Conservation (phyloP, 352 stramenopile genomes). For the Phytophthora melonis region DNA sequence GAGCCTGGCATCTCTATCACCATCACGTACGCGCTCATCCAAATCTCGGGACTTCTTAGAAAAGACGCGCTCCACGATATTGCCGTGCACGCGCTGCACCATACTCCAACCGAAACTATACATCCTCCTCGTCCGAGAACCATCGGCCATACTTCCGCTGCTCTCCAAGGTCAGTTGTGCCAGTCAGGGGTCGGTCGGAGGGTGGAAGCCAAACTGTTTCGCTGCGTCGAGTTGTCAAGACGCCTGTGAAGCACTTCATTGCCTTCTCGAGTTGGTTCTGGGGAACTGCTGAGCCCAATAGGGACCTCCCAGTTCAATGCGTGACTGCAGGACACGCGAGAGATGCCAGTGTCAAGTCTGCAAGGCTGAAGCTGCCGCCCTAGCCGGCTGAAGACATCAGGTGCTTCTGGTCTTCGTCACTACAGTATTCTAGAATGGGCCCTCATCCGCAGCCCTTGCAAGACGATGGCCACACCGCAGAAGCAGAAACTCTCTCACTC, state of each 20-base stretch:
- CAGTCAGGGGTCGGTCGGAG: conserved; percentile 32
- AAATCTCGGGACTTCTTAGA: too few relatives aligned
- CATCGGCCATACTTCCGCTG: conserved; percentile 27
- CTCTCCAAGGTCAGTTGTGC: conserved; percentile 47
- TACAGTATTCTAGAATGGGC: too few relatives aligned
- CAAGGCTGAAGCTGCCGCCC: neutral
- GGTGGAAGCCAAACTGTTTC: conserved; percentile 40
- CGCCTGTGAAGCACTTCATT: conserved; percentile 17
- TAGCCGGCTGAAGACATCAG: neutral
- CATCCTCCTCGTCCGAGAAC: too few relatives aligned
- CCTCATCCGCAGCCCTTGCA: too few relatives aligned
- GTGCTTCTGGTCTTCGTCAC: neutral
- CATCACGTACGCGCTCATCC: conserved; percentile 46
- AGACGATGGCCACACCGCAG: too few relatives aligned
- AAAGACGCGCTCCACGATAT: conserved; percentile 54
- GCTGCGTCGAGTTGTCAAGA: conserved; percentile 32
- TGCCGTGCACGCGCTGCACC: conserved; percentile 37
- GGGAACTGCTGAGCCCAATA: conserved; percentile 27
- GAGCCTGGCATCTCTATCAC: conserved; percentile 45
- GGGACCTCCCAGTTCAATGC: conserved; percentile 19
- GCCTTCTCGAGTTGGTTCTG: conserved; percentile 13
- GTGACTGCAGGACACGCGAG: conserved; percentile 38
- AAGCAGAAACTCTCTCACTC: too few relatives aligned
- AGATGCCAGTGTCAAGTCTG: too few relatives aligned
- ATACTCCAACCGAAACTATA: conserved; percentile 58